phyloP scores from a whole-genome alignment of 2,329 filamentous ascomycete genomes.

The Penicillium sclerotigenum region DNA sequence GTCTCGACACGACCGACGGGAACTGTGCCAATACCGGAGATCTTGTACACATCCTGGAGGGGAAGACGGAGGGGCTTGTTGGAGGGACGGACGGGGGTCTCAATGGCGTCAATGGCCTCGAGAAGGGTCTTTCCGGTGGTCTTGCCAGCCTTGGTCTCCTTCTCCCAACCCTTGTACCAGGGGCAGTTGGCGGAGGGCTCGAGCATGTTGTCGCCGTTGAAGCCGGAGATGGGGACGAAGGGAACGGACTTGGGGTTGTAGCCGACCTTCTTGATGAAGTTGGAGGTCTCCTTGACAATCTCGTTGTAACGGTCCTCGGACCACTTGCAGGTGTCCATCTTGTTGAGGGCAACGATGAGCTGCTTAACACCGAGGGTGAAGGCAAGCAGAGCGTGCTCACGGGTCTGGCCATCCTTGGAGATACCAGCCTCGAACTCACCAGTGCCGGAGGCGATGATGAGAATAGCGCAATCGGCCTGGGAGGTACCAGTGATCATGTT shows the following conservation, averaged over 20 bases:
- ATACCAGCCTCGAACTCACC: constrained; percentile 99
- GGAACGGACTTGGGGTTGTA: constrained; percentile 99
- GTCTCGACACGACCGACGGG: constrained; percentile 99
- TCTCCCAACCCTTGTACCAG: constrained; percentile 99
- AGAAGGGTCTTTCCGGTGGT: constrained; percentile 92
- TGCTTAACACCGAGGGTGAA: constrained; percentile 99
- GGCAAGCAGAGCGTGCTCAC: constrained; percentile 99
- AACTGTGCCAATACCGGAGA: constrained; percentile 99
- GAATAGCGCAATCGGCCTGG: constrained; percentile 98
- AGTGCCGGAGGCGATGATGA: constrained; percentile 99
- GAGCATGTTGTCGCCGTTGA: constrained; percentile 99
- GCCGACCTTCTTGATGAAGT: constrained; percentile 99
- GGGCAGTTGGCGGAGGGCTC: constrained; percentile 84
- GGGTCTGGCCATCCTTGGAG: constrained; percentile 99
- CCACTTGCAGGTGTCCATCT: constrained; percentile 99
- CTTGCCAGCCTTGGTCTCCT: constrained; percentile 91
- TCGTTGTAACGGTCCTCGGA: constrained; percentile 93
- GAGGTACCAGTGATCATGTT: constrained; percentile 99
- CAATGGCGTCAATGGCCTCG: constrained; percentile 96
- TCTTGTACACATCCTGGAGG: constrained; percentile 99
- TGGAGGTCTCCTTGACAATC: constrained; percentile 99
- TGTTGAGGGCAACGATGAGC: constrained; percentile 99
- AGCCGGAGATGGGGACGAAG: constrained; percentile 99
- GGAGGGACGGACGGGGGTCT: constrained; percentile 85
- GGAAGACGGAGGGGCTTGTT: constrained; percentile 99